phyloP scores from a whole-genome alignment of 2,329 filamentous ascomycete genomes.

The Berkeleyomyces basicola region DNA sequence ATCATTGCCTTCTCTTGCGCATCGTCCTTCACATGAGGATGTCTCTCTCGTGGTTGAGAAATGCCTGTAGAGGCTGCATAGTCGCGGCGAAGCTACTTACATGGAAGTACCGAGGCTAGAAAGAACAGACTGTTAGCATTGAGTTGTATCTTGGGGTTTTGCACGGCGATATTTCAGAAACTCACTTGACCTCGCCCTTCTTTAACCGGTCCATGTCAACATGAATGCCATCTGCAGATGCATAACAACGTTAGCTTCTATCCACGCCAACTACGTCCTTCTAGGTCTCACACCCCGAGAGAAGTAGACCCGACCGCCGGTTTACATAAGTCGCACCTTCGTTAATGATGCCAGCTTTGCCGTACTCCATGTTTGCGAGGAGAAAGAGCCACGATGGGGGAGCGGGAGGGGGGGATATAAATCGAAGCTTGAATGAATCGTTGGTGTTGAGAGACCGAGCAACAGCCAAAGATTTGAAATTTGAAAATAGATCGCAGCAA shows the following conservation, averaged over 20 bases:
- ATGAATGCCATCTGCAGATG: slow-evolving; percentile 77
- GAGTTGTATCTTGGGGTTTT: background rate
- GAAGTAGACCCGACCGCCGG: too few species aligned
- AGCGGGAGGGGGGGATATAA: background rate
- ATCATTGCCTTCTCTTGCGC: too few species aligned
- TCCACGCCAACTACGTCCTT: too few species aligned
- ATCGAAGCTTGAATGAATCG: background rate
- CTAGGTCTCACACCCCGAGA: too few species aligned
- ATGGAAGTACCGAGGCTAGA: slow-evolving; percentile 87
- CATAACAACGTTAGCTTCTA: slow-evolving; percentile 14
- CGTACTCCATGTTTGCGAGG: slow-evolving; percentile 40
- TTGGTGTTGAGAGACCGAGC: background rate
- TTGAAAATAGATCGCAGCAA: background rate
- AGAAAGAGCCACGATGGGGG: background rate
- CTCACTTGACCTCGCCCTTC: slow-evolving; percentile 97
- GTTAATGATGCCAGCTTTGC: slow-evolving; percentile 43
- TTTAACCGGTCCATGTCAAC: slow-evolving; percentile 98
- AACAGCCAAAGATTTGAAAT: background rate
- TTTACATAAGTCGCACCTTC: slow-evolving; percentile 33
- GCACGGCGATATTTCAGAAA: slow-evolving; percentile 15
- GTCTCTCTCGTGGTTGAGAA: background rate
- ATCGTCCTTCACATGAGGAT: too few species aligned
- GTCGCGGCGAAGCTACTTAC: slow-evolving; percentile 33
- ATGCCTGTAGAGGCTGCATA: background rate
- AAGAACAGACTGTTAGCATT: slow-evolving; percentile 22